Base-by-base conservation (phyloP, 2,329 filamentous ascomycete species). In the Arthrobotrys conoides region DNA sequence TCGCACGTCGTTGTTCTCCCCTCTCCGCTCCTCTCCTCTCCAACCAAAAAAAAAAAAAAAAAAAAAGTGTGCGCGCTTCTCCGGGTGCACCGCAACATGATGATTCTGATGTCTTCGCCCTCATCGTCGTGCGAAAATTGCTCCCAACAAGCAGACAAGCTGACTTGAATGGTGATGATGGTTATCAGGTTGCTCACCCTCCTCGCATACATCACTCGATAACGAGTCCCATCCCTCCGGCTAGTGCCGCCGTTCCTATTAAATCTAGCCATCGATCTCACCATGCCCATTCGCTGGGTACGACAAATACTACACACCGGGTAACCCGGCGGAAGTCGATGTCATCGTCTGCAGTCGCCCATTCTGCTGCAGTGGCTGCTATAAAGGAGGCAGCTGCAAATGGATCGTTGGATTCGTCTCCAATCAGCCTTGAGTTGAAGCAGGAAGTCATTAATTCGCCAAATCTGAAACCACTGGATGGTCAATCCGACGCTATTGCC, bases 311-410 rank as follows among this genome's bases (percentile, higher is more conserved):
- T 20, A 91, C 90, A 84, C 92, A 97, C 85, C 92, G 96, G 82
- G 90, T 98, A 81, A 94, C 93, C 82, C 93, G 95, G 83, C 90
- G 96, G 82, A 98, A 98, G 89, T 97, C 94, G 86, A 94, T 97
- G 84, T 90, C 89, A 83, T 93, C 93, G 79, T 91, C 90, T 80
- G 89, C 91, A 57, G 88, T 88, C 59, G 88, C 89, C 84, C 94
- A 92, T 85, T 90, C 92, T 55, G 91, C 92, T 18, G 93, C 92
- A 68, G 87, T 95, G 80, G 91, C 92, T 36, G 92, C 91, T 65
- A 86, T 92, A 79, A 90, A 90, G 83, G 92, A 92, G 83, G 87
- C 87, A 66, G 86, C 86, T 12, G 73, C 67, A 8, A 77, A 77
- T 49, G 73, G 67, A 12, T 59, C 67, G 20, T 41, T 71, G 41